Conservation (phyloP, 805 yeast species). For the Wickerhamiella australiensis region DNA sequence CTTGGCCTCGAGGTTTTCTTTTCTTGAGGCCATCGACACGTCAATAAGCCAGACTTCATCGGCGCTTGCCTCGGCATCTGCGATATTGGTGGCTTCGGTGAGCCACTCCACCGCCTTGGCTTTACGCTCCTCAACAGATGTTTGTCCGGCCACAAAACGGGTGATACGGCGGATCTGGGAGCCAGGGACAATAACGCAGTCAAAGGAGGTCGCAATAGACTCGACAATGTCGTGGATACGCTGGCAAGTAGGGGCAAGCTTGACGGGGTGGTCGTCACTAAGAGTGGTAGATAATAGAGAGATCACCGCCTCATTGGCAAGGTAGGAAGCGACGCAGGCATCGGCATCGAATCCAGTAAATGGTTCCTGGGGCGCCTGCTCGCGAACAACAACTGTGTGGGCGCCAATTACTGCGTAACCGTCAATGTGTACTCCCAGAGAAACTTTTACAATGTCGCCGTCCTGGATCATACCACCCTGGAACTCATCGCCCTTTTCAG, state of each 20-base stretch:
- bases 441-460: conserved; percentile 79
- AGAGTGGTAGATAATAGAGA: conserved; percentile 60
- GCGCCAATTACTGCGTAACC: conserved; percentile 83
- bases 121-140: conserved; percentile 84
- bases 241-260: conserved; percentile 39
- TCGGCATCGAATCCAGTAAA: conserved; percentile 77
- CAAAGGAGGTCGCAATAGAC: conserved; percentile 69
- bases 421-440: conserved; percentile 85
- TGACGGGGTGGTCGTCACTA: conserved; percentile 40
- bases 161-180: conserved; percentile 84
- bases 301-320: conserved; percentile 80
- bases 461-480: conserved; percentile 39
- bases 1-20: conserved; percentile 27
- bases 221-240: conserved; percentile 67
- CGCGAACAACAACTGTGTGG: conserved; percentile 70
- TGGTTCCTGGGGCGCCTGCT: conserved; percentile 47
- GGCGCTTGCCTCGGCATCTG: conserved; percentile 49
- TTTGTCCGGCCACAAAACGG: conserved; percentile 92
- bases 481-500: conserved; percentile 41
- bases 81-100: conserved; percentile 28
- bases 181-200: conserved; percentile 82
- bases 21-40: conserved; percentile 62
- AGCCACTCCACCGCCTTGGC: conserved; percentile 65
- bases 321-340: conserved; percentile 75
- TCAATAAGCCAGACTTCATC: conserved; percentile 87